These are phyloP conservation scores for Abortiporus biennis DNA, from an alignment of 1,284 basidiomycete genomes.

Conservation along the genomic window DNA sequence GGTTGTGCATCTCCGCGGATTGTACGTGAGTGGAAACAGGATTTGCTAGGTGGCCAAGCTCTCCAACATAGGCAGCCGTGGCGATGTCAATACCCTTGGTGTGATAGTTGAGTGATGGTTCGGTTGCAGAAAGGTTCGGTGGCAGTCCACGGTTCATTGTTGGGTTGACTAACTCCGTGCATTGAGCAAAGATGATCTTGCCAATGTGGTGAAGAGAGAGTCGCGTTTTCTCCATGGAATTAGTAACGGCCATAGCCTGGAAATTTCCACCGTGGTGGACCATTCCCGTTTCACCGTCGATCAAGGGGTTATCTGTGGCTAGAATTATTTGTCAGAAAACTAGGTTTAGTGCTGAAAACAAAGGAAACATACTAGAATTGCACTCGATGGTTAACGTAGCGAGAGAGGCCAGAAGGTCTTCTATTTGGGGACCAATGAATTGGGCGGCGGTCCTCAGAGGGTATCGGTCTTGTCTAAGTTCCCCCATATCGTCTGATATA, in stretches of 20 bases:
- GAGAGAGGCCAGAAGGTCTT: slow-evolving; percentile 69
- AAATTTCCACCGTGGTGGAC: slow-evolving; percentile 86
- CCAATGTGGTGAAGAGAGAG: slow-evolving; percentile 79
- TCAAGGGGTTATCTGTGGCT: slow-evolving; percentile 74
- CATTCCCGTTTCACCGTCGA: slow-evolving; percentile 60
- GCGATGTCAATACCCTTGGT: slow-evolving; percentile 85
- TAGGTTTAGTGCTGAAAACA: no score
- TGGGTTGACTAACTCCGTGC: slow-evolving; percentile 79
- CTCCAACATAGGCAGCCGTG: slow-evolving; percentile 73
- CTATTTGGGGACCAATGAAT: slow-evolving; percentile 83
- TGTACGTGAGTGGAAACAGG: slow-evolving; percentile 85
- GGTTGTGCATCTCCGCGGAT: slow-evolving; percentile 85
- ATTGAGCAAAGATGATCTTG: slow-evolving; percentile 79
- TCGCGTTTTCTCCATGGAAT: slow-evolving; percentile 85
- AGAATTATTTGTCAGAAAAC: no score
- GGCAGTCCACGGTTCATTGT: slow-evolving; percentile 80
- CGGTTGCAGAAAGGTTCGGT: slow-evolving; percentile 75
- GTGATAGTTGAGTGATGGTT: slow-evolving; percentile 80
- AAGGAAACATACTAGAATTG: slow-evolving; percentile 69
- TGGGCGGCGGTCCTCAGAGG: slow-evolving; percentile 76
- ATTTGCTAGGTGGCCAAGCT: slow-evolving; percentile 78
- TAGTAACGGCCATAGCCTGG: slow-evolving; percentile 83
- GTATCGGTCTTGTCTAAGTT: slow-evolving; percentile 70
- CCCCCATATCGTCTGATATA: slow-evolving; percentile 65
- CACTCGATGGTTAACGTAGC: slow-evolving; percentile 69